Percentiles rank a stretch among this genome's conserved stretches.
Evolutionary conservation across 2,329 filamentous ascomycete species (phyloP).

Genomic region (Emmonsiellopsis sp.): DNA sequence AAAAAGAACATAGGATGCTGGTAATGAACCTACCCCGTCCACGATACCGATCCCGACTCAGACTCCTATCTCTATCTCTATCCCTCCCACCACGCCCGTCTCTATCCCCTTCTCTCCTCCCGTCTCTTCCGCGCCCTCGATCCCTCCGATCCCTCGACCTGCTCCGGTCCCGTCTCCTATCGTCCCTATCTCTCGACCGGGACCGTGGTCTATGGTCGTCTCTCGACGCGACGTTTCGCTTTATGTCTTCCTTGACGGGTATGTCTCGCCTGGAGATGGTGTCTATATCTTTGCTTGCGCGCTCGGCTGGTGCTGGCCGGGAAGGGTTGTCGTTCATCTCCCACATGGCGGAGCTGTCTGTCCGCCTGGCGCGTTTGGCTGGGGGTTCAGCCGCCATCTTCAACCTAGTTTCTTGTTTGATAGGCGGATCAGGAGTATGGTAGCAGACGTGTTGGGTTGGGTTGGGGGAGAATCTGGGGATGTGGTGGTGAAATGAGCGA

Average conservation of each 20-base stretch:
- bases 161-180: constrained; percentile 35
- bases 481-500: background rate
- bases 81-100: constrained; percentile 25
- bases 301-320: constrained; percentile 17
- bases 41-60: constrained; percentile 23
- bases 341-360: constrained; percentile 56
- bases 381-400: constrained; percentile 44
- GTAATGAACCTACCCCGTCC: constrained; percentile 28
- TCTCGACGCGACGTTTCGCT: constrained; percentile 25
- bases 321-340: constrained; percentile 36
- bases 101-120: constrained; percentile 30
- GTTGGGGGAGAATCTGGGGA: background rate
- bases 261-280: constrained; percentile 26
- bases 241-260: constrained; percentile 26
- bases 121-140: constrained; percentile 27
- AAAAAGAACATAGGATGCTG: background rate
- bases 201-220: constrained; percentile 34
- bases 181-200: constrained; percentile 29
- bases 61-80: constrained; percentile 26
- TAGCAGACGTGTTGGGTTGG: background rate
- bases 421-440: background rate
- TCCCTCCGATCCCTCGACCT: constrained; percentile 33
- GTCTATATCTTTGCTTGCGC: constrained; percentile 21
- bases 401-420: background rate
- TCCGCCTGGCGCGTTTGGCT: constrained; percentile 42